Evolutionary conservation across 352 stramenopile species (phyloP).

Genomic region (Peronospora farinosa): DNA sequence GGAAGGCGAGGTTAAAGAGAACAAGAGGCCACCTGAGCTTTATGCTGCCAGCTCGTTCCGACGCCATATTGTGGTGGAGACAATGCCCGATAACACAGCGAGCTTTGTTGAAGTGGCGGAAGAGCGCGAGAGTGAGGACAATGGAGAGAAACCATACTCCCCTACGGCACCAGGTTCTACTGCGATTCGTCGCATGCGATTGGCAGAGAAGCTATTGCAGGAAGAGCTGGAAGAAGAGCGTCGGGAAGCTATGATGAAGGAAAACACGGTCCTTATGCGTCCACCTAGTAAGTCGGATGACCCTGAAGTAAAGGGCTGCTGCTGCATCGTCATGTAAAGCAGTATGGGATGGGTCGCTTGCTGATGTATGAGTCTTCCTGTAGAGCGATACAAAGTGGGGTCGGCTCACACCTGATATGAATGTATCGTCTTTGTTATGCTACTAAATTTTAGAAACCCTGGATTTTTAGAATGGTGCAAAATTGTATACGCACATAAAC

Average conservation of each 20-base stretch:
- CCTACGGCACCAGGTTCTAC: slow-evolving; percentile 49
- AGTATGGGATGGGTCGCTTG: not conserved
- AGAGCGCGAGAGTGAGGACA: slow-evolving; percentile 29
- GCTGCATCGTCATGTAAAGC: slow-evolving; percentile 62
- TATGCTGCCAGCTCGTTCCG: slow-evolving; percentile 43
- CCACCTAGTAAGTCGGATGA: slow-evolving; percentile 28
- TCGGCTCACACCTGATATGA: too few relatives aligned
- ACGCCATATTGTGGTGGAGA: slow-evolving; percentile 58
- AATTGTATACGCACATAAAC: slow-evolving; percentile 9
- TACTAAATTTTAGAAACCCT: slow-evolving; percentile 4
- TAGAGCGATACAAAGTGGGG: too few relatives aligned
- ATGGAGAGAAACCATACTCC: slow-evolving; percentile 51
- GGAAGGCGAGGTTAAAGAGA: slow-evolving; percentile 22
- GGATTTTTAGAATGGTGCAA: slow-evolving; percentile 16
- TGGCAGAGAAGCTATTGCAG: slow-evolving; percentile 51
- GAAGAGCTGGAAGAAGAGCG: slow-evolving; percentile 59
- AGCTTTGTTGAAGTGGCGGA: slow-evolving; percentile 65
- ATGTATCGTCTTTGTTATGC: slow-evolving; percentile 10
- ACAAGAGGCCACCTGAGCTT: slow-evolving; percentile 24
- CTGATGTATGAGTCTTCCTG: not conserved
- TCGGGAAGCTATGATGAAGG: slow-evolving; percentile 44
- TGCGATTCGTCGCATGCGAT: slow-evolving; percentile 64
- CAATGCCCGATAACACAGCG: slow-evolving; percentile 42
- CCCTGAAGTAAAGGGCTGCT: slow-evolving; percentile 30
- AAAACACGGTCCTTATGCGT: slow-evolving; percentile 37